Conservation (phyloP, 352 stramenopile genomes). For the Phytophthora pinifolia region DNA sequence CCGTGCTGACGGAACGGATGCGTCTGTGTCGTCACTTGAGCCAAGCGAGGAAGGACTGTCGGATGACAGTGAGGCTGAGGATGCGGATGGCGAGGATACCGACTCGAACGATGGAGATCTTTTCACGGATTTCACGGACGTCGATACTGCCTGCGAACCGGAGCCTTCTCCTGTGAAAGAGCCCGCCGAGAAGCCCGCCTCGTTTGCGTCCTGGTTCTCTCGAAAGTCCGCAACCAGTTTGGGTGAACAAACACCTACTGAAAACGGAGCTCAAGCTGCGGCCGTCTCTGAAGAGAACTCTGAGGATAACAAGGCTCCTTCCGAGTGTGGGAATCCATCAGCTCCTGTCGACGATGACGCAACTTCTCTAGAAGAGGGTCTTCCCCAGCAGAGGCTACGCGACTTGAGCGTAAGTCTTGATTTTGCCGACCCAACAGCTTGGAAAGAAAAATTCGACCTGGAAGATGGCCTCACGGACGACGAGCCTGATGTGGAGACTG, state of each 20-base stretch:
- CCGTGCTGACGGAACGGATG: constrained; percentile 5
- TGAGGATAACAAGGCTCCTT: not conserved
- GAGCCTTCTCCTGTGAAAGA: constrained; percentile 18
- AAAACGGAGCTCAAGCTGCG: too few relatives aligned
- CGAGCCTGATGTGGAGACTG: constrained; percentile 38
- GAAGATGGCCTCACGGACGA: constrained; percentile 65
- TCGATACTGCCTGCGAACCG: constrained; percentile 14
- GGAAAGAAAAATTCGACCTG: constrained; percentile 75
- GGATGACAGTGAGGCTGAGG: constrained; percentile 23
- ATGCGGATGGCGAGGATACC: constrained; percentile 33
- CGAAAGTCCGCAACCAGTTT: constrained; percentile 18
- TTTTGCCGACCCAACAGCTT: constrained; percentile 67
- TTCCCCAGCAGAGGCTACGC: constrained; percentile 32
- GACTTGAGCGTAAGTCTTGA: constrained; percentile 75
- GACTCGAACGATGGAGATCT: constrained; percentile 22
- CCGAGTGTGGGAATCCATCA: constrained; percentile 10
- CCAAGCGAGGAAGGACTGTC: constrained; percentile 12
- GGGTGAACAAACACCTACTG: not conserved
- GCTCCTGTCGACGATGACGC: constrained; percentile 15
- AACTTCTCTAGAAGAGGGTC: constrained; percentile 33
- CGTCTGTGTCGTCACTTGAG: constrained; percentile 12
- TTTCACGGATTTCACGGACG: constrained; percentile 22
- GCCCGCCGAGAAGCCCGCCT: constrained; percentile 15
- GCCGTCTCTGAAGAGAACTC: not conserved
- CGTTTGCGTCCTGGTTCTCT: constrained; percentile 39